phyloP scores from a whole-genome alignment of 768 basidiomycete species.

The Pleurotus platypus region DNA sequence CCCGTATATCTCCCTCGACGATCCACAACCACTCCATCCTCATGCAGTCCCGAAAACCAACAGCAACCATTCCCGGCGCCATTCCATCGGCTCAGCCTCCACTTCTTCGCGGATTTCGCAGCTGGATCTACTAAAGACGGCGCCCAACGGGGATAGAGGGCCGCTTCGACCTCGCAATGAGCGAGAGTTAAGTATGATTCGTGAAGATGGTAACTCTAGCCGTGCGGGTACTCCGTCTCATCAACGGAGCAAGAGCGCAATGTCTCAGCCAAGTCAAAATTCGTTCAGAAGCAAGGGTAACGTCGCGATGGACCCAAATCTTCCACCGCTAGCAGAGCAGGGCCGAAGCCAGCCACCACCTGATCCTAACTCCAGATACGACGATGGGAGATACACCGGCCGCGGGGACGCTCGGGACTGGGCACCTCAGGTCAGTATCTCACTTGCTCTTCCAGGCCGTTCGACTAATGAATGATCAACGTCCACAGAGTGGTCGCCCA shows the following conservation, averaged over 20 bases:
- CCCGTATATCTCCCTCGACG: background rate
- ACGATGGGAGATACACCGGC: background rate
- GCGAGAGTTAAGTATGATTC: background rate
- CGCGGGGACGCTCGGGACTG: background rate
- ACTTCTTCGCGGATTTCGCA: conserved; percentile 31
- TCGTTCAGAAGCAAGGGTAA: background rate
- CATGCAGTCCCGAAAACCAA: background rate
- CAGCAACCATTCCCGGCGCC: background rate
- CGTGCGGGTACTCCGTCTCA: background rate
- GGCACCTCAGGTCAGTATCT: background rate
- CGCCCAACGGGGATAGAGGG: background rate
- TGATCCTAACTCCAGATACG: background rate
- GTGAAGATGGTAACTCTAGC: conserved; percentile 1
- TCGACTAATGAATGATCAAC: no score
- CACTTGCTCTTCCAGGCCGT: no score
- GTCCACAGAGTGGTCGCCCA: background rate
- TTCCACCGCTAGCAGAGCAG: background rate
- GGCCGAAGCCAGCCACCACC: background rate
- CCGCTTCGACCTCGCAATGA: background rate
- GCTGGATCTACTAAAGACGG: conserved; percentile 20
- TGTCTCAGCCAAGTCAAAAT: background rate
- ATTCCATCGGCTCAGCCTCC: conserved; percentile 19
- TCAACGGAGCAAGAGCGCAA: conserved; percentile 3
- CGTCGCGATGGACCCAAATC: background rate
- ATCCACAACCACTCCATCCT: background rate